Evolutionary conservation across 805 yeast genomes (phyloP), one percentile per base, ranked within the genome.

Genomic region (Hanseniaspora thailandica): DNA sequence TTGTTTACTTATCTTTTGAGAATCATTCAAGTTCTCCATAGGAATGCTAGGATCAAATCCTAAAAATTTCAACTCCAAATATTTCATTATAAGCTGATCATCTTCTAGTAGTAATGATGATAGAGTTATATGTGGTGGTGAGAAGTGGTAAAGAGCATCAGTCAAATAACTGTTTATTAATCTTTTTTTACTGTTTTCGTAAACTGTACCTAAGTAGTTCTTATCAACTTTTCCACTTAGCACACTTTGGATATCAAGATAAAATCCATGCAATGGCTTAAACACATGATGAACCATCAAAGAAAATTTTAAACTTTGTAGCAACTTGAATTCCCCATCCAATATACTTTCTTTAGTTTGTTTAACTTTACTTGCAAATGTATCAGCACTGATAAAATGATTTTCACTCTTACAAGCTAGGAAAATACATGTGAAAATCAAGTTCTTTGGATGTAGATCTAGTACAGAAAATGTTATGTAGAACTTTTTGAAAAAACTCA

Each of bases 41-140:
- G 54, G 44, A 6, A 46, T 50, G 30, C 57, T 63, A 6, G 56
- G 58, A 15, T 54, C 54, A 8, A 45, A 55, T 7, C 58, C 60
- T 45, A 73, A 70, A 58, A 82, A 82, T 64, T 84, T 86, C 58
- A 75, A 72, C 57, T 75, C 74, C 57, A 90, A 67, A 66, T 89
- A 89, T 57, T 78, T 73, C 52, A 77, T 78, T 2, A 84, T 77
- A 36, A 85, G 67, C 23, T 75, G 77, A 57, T 75, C 78, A 66
- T 87, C 85, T 13, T 75, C 77, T 52, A 76, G 73, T 68, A 83
- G 78, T 62, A 89, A 72, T 15, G 93, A 86, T 0, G 96, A 93
- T 50, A 93, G 70, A 1, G 97, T 96, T 30, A 93, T 86, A 62
- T 93, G 98, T 1, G 97, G 96, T 0, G 99, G 99, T 0, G 97